Percentiles rank a stretch among this genome's conserved stretches.
These are phyloP conservation scores for Neolentinus lepideus DNA, from an alignment of 1,284 basidiomycete species.

Conservation along the genomic window DNA sequence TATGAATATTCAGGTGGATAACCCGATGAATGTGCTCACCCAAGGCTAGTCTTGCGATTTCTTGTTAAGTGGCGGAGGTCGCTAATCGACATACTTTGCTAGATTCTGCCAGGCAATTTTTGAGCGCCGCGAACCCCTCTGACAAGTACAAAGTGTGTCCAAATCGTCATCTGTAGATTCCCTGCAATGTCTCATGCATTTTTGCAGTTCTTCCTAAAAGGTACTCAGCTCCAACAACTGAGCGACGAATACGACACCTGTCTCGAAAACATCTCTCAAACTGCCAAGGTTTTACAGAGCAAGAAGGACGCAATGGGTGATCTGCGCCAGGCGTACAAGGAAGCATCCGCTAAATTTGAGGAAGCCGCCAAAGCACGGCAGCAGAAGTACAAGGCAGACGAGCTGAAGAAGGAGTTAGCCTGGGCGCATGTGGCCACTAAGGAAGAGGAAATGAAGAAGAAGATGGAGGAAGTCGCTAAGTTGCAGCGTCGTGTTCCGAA, in stretches of 20 bases:
- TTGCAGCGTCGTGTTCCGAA: slow-evolving; percentile 39
- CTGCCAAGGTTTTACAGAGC: slow-evolving; percentile 52
- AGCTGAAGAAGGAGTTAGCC: slow-evolving; percentile 76
- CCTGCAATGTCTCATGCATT: background rate
- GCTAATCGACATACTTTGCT: background rate
- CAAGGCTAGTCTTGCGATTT: slow-evolving; percentile 51
- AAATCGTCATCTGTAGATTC: background rate
- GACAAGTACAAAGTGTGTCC: slow-evolving; percentile 82
- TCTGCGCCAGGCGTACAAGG: slow-evolving; percentile 51
- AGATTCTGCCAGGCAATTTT: slow-evolving; percentile 64
- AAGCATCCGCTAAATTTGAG: slow-evolving; percentile 57
- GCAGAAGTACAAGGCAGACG: slow-evolving; percentile 60
- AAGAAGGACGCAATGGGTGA: slow-evolving; percentile 75
- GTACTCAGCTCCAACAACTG: slow-evolving; percentile 36
- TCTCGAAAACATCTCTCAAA: slow-evolving; percentile 64
- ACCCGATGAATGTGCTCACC: slow-evolving; percentile 91
- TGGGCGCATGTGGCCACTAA: slow-evolving; percentile 86
- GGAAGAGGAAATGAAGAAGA: slow-evolving; percentile 50
- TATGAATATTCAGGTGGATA: slow-evolving; percentile 96
- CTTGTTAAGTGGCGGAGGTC: background rate
- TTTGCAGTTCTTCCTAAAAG: slow-evolving; percentile 1
- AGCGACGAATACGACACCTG: slow-evolving; percentile 82
- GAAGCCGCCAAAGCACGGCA: slow-evolving; percentile 71
- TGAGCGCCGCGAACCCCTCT: slow-evolving; percentile 75
- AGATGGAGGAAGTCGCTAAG: slow-evolving; percentile 45